Conservation (phyloP, 345 rosid species). For the Gossypium arboreum region DNA sequence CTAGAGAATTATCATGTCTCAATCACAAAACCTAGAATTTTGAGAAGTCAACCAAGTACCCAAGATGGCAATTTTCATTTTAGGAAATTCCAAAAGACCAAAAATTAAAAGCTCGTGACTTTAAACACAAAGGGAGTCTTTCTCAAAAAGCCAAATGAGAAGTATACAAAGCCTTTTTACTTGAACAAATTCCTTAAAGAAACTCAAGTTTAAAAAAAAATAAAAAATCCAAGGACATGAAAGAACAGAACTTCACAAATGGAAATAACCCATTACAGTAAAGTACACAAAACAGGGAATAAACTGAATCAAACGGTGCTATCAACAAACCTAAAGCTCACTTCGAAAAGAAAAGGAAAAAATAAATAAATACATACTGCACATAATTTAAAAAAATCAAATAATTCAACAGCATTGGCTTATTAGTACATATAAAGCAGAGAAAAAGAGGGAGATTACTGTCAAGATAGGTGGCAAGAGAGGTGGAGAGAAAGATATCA, state of each 20-base stretch:
- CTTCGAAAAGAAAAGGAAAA: not conserved
- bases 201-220: not conserved
- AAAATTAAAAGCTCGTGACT: not conserved
- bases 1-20: not conserved
- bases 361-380: not conserved
- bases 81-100: not conserved
- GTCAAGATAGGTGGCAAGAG: constrained; percentile 71
- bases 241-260: not conserved
- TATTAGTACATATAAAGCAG: constrained; percentile 1
- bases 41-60: not conserved
- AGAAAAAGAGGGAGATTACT: constrained; percentile 33
- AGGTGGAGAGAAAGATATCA: constrained; percentile 66
- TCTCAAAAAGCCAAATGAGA: not conserved
- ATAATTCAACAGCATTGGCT: constrained; percentile 15
- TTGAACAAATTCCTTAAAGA: not conserved
- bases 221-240: not conserved
- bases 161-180: not conserved
- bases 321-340: not conserved
- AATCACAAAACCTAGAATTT: not conserved
- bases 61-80: not conserved
- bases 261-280: not conserved
- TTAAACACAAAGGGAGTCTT: not conserved
- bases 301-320: constrained; percentile 26
- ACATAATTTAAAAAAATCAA: not conserved
- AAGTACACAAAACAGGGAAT: not conserved